These are phyloP conservation scores for Capsicum chinense DNA, from an alignment of 257 asterid genomes.

Conservation along the genomic window DNA sequence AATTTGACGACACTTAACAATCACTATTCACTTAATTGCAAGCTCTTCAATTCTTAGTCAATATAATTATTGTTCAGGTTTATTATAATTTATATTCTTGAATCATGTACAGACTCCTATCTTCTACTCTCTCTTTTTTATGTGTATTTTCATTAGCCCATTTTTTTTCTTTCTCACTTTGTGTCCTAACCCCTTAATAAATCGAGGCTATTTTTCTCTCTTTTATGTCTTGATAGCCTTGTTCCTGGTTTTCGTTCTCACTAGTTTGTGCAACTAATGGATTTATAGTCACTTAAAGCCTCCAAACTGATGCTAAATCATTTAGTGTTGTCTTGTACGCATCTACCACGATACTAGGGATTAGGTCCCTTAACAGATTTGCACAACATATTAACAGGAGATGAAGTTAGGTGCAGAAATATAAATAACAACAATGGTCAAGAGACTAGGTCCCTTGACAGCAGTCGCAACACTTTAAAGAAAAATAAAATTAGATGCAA, in stretches of 20 bases:
- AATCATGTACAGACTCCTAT: background rate
- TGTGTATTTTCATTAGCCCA: background rate
- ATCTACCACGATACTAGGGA: too few species aligned
- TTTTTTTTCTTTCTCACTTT: background rate
- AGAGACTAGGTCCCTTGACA: too few species aligned
- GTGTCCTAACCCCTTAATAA: background rate
- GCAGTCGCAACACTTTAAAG: too few species aligned
- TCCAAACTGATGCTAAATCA: background rate
- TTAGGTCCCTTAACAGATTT: too few species aligned
- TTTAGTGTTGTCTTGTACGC: background rate
- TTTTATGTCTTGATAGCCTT: background rate
- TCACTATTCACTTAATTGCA: background rate
- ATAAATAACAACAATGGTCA: too few species aligned
- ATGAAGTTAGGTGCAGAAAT: too few species aligned
- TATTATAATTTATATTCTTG: background rate
- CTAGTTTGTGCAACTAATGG: background rate
- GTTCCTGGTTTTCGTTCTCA: background rate
- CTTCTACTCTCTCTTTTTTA: background rate
- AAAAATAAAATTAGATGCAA: too few species aligned
- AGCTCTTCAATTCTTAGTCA: background rate
- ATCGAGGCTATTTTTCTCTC: background rate
- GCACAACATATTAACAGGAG: too few species aligned
- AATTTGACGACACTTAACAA: background rate
- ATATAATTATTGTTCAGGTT: background rate
- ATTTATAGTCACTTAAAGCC: background rate